Evolutionary conservation across 2,329 filamentous ascomycete species (phyloP).

Genomic region (Sclerotinia subarctica): DNA sequence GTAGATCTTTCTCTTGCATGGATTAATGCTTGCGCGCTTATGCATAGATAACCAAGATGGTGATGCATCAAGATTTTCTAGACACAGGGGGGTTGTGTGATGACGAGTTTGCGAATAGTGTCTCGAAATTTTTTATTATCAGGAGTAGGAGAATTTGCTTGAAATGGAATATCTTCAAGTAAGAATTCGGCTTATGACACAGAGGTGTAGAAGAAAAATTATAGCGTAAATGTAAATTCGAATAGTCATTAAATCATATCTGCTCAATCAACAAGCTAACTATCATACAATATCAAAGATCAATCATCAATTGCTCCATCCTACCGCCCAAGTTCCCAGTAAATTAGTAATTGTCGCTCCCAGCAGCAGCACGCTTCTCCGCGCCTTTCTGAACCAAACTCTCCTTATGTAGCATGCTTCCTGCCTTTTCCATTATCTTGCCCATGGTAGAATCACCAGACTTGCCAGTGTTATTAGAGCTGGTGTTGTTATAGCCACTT

Average conservation of each 20-base stretch:
- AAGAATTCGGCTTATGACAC: not conserved
- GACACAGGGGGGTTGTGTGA: not conserved
- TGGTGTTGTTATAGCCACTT: constrained; percentile 23
- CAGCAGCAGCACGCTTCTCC: constrained; percentile 47
- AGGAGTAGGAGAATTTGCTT: no score
- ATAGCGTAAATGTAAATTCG: not conserved
- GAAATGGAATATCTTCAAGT: not conserved
- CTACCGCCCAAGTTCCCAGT: not conserved
- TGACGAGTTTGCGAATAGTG: no score
- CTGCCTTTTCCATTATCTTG: constrained; percentile 58
- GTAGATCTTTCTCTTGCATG: not conserved
- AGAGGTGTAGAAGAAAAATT: not conserved
- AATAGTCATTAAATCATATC: constrained; percentile 12
- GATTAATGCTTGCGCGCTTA: not conserved
- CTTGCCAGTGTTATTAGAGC: constrained; percentile 28
- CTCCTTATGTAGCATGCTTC: constrained; percentile 48
- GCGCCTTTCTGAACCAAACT: constrained; percentile 49
- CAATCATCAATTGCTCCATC: not conserved
- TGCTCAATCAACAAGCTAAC: not conserved
- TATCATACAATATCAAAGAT: not conserved
- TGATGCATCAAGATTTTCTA: not conserved
- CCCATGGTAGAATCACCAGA: constrained; percentile 43
- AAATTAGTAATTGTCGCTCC: constrained; percentile 22
- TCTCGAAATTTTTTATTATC: not conserved
- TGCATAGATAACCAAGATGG: not conserved